Evolutionary conservation across 495 filamentous ascomycete genomes (phyloP), one percentile per base, ranked within the genome.

Genomic region (Aspergillus affinis): DNA sequence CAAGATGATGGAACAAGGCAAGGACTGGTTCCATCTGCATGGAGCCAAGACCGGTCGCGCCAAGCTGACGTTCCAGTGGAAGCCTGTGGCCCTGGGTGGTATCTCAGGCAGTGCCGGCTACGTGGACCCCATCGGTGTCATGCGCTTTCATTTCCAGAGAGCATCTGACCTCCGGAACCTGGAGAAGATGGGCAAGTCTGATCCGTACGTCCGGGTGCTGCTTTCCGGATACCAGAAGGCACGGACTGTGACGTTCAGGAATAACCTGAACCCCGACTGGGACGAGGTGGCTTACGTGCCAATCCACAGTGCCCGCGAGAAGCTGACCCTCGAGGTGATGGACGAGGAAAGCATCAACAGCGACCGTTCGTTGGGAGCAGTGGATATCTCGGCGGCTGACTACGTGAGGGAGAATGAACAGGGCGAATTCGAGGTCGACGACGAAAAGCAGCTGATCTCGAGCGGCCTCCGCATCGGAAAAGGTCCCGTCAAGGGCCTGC

Each of bases 221-320:
- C 82, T 97, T 29, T 95, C 92, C 30, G 93, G 94, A 29, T 82
- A 97, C 51, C 88, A 93, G 66, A 96, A 90, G 68, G 93, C 82
- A 19, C 85, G 91, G 54, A 97, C 95, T 1, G 94, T 99, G 50
- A 97, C 94, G 1, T 96, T 93, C 76, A 86, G 92, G 66, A 99
- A 93, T 70, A 96, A 97, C 66, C 85, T 99, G 19, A 90, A 96
- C 65, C 94, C 94, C 3, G 87, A 95, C 32, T 99, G 90, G 89
- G 92, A 99, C 66, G 95, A 99, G 72, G 84, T 98, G 13, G 82
- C 96, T 48, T 99, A 99, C 72, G 83, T 99, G 0, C 93, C 95
- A 0, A 83, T 99, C 57, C 95, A 98, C 72, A 90, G 87, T 12
- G 56, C 80, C n/a, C 87, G 88, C 32, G 95, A 98, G 71, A 93